Base-by-base conservation (phyloP, 2,329 filamentous ascomycete species). In the Lojkania enalia region DNA sequence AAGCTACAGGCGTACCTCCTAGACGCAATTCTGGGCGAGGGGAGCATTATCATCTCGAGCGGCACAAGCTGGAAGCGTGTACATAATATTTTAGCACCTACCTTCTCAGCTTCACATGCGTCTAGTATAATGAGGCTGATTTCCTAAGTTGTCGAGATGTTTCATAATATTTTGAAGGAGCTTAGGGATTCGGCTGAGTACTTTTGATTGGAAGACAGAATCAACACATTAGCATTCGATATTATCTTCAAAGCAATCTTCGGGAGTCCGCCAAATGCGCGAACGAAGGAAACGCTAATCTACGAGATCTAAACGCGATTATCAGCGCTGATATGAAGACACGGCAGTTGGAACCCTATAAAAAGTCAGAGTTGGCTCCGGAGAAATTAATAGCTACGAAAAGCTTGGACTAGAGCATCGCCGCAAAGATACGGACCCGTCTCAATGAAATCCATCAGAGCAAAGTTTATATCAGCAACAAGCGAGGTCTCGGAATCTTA, bases 401-500 rank as follows among this genome's bases (percentile, higher is more conserved):
- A 27, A 27, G 7, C 7, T 27, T 27, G 23, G n/a, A 27, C 23
- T 7, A 27, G n/a, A 27, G 23, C n/a, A 27, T 27, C n/a, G 23
- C 7, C 7, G 23, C 7, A 27, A 27, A 27, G n/a, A 27, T 27
- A 7, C 23, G 23, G 20, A 35, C 67, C 33, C 58, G 67, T 19
- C 68, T 66, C 36, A 57, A 57, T 2, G 52, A 57, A n/a, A 55
- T 59, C 2, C 47, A 56, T 15, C 30, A 44, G 20, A 44, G 61
- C 27, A 57, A 54, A 25, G 60, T 61, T 56, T 7, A 68, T 60
- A 39, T 59, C 57, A 39, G 54, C 66, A 16, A 59, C 67, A 40
- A 64, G 69, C 36, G 54, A 66, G 1, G 66, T 62, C 2, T 58
- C 64, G 4, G 59, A 66, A 42, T 55, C 61, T 3, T 70, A 60